Evolutionary conservation across 2,329 filamentous ascomycete species (phyloP), one percentile per base, ranked within the genome.

Genomic region (Diplodia corticola): DNA sequence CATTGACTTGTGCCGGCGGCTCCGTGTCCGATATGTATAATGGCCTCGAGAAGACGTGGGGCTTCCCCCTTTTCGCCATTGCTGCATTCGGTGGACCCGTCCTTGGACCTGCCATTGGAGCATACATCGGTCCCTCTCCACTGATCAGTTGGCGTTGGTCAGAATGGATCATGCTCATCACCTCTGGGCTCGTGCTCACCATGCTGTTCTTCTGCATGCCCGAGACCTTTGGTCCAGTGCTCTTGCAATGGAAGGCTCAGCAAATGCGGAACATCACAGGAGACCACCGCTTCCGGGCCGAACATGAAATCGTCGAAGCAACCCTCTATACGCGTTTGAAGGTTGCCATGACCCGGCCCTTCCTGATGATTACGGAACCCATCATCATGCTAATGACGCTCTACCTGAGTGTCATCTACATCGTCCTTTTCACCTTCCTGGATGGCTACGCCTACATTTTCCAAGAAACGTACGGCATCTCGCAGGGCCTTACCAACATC

Each of bases 401-500:
- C 0, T 87, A 86, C 66, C 77, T 86, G 37, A 80, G 81, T 0
- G 77, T 86, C 0, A 71, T 84, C 1, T 87, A 87, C 68, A 82
- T 84, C 22, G 77, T 85, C 0, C 74, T 86, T 0, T 87, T 86
- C 71, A 82, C 83, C 0, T 83, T 86, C 61, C 78, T 86, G 4
- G 79, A 82, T 2, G 84, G 84, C 1, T 85, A 82, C 72, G 77
- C 80, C 0, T 81, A 78, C 54, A 81, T 87, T 54, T 86, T 86
- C 74, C 74, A 75, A 35, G 76, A 83, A 3, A 83, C 81, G 0
- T 82, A 86, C 70, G 73, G 75, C 4, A 79, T 84, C 17, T 80
- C 79, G 0, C 71, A 79, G 55, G 81, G 81, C 2, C 69, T 82
- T 13, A 80, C 79, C 3, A 81, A 82, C 15, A 73, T 83, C 2